Evolutionary conservation across 129 eudicot genomes (phyloP), one percentile per base, ranked within the genome.

Genomic region (Glebionis coronaria): DNA sequence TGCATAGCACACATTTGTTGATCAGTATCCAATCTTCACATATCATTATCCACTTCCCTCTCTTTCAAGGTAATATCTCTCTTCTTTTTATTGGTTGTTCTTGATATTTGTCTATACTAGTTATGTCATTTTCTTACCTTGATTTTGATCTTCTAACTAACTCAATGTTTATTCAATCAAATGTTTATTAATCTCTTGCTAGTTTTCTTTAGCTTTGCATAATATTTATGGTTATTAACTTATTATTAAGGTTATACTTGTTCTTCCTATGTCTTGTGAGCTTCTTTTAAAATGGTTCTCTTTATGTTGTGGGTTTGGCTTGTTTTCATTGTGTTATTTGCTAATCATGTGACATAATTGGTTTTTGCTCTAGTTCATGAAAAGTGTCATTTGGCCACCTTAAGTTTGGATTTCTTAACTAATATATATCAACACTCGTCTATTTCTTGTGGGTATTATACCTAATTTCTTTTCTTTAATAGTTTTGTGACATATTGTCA

Each of bases 31-130:
- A 45, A 1, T 25, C 63, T 27, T 57, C 44, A 57, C 12, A 57
- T 57, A 57, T 57, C 61, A 5, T 49, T 76, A 68, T 71, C 47
- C 61, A 70, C 61, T 63, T 46, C 61, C 29, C 29, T 75, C 69
- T 68, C 68, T 70, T 45, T 77, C 81, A 51, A 54, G 71, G 76
- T 77, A 46, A 2, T 20, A 27, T 23, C 13, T 53, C 70, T 68
- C 46, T 46, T 8, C 9, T 61, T 27, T 56, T 38, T 11, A 10
- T 47, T 35, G 15, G 66, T 9, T 8, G 14, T 61, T 49, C 29
- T 44, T 11, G 46, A 20, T 23, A 55, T 28, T 44, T 16, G 16
- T 31, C 19, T 18, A 55, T 40, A 42, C 46, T 45, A 72, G 35
- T 66, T 74, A 23, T 44, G 79, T 74, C 73, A 49, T 29, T 62